A percentile compares a stretch with the other conserved stretches of the same genome.
Evolutionary conservation across 2,329 filamentous ascomycete species (phyloP).

Genomic region (Cryphonectria naterciae): DNA sequence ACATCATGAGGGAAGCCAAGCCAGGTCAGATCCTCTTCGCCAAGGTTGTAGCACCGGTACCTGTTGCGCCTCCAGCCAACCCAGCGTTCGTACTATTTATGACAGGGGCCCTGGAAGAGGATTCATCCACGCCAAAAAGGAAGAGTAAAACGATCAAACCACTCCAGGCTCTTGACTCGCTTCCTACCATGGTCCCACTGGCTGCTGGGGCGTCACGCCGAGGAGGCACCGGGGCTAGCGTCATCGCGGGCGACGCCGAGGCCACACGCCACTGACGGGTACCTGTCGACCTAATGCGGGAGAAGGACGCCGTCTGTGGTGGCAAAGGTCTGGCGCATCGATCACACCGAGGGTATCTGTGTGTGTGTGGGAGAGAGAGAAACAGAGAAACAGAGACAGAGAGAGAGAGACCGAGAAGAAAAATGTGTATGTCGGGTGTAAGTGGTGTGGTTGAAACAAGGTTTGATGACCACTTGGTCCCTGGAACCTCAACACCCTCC

Average conservation of each 20-base stretch:
- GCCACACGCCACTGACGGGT: slow-evolving; percentile 14
- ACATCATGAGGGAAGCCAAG: not conserved
- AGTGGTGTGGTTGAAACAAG: not conserved
- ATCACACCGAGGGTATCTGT: not conserved
- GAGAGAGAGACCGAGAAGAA: too few species aligned
- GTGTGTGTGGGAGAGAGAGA: too few species aligned
- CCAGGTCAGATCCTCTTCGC: not conserved
- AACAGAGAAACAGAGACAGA: too few species aligned
- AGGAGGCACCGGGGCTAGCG: slow-evolving; percentile 26
- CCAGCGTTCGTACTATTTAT: not conserved
- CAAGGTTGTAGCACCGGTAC: slow-evolving; percentile 1
- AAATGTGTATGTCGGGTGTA: not conserved
- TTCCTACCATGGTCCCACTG: slow-evolving; percentile 19
- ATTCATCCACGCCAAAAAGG: slow-evolving; percentile 7
- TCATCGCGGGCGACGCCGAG: slow-evolving; percentile 17
- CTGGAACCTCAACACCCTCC: not conserved
- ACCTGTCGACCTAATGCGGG: slow-evolving; percentile 23
- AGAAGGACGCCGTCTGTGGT: not conserved
- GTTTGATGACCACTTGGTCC: not conserved
- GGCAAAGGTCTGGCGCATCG: not conserved
- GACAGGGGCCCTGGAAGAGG: slow-evolving; percentile 10
- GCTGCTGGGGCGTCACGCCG: slow-evolving; percentile 22
- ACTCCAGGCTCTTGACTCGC: slow-evolving; percentile 26
- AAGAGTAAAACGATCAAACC: not conserved
- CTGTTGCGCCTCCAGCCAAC: not conserved